Percentiles rank a stretch among this genome's conserved stretches.
These are phyloP conservation scores for Mucor saturninus DNA, from an alignment of 371 early-diverging fungal species.

Conservation along the genomic window DNA sequence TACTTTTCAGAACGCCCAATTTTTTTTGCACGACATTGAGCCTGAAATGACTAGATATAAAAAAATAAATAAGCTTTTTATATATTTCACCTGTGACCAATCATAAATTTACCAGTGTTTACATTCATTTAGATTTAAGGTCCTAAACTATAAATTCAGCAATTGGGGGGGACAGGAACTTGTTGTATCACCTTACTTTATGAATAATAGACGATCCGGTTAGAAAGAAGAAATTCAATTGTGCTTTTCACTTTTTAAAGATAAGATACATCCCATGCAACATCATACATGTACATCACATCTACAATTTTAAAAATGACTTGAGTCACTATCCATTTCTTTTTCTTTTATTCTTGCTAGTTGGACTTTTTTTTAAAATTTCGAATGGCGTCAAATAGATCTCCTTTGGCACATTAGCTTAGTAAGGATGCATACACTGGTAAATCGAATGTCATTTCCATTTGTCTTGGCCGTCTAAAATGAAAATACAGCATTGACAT, in stretches of 20 bases:
- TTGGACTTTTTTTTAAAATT: slow-evolving; percentile 52
- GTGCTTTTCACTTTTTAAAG: slow-evolving; percentile 42
- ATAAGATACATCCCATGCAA: slow-evolving; percentile 76
- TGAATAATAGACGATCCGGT: slow-evolving; percentile 53
- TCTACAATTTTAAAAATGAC: slow-evolving; percentile 6
- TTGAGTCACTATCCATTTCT: background rate
- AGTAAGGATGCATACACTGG: slow-evolving; percentile 79
- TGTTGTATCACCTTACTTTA: slow-evolving; percentile 27
- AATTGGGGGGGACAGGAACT: no score
- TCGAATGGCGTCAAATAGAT: slow-evolving; percentile 78
- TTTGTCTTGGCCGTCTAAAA: slow-evolving; percentile 68
- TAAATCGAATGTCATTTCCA: slow-evolving; percentile 78
- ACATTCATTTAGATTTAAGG: slow-evolving; percentile 73
- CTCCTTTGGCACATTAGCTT: slow-evolving; percentile 77
- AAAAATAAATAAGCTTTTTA: no score
- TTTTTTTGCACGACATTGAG: no score
- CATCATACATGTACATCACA: slow-evolving; percentile 84
- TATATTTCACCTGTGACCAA: background rate
- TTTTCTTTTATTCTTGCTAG: background rate
- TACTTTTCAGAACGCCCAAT: no score
- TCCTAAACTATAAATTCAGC: no score
- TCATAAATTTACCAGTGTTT: slow-evolving; percentile 43
- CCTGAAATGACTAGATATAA: no score
- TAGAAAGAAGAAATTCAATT: background rate
- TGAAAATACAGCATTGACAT: slow-evolving; percentile 13